phyloP scores from a whole-genome alignment of 2,329 filamentous ascomycete genomes.

The Coniochaeta hoffmannii region DNA sequence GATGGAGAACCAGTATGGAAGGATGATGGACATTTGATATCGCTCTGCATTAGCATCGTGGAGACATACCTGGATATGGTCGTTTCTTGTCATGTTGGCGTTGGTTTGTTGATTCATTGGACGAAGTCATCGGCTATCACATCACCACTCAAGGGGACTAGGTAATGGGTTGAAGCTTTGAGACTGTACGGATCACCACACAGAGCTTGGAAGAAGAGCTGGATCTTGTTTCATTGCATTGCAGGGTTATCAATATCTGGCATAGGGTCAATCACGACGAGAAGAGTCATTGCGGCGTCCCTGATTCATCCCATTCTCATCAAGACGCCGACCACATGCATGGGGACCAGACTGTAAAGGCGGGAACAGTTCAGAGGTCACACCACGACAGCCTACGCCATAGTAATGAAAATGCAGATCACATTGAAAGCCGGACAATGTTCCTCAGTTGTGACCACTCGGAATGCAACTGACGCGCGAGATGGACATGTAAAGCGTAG shows the following conservation, averaged over 20 bases:
- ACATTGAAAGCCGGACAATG: too few species aligned
- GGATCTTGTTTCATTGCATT: background rate
- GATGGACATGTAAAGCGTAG: too few species aligned
- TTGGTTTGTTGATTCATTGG: background rate
- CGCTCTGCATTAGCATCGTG: background rate
- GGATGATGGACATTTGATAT: slow-evolving; percentile 26
- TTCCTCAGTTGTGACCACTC: too few species aligned
- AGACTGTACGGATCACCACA: background rate
- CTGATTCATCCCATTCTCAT: too few species aligned
- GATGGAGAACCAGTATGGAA: slow-evolving; percentile 65
- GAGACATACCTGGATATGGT: background rate
- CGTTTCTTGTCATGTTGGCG: background rate
- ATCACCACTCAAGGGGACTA: background rate
- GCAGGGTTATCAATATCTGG: background rate
- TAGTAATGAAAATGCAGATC: too few species aligned
- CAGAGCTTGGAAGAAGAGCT: background rate
- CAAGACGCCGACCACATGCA: too few species aligned
- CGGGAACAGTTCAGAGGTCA: too few species aligned
- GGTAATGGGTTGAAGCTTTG: background rate
- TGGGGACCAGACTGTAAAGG: too few species aligned
- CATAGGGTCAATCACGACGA: background rate
- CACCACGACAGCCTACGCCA: too few species aligned
- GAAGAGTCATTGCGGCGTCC: background rate
- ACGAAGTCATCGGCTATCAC: background rate
- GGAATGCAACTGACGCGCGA: too few species aligned